Base-by-base conservation (phyloP, 352 stramenopile species). In the Pythium volutum region DNA sequence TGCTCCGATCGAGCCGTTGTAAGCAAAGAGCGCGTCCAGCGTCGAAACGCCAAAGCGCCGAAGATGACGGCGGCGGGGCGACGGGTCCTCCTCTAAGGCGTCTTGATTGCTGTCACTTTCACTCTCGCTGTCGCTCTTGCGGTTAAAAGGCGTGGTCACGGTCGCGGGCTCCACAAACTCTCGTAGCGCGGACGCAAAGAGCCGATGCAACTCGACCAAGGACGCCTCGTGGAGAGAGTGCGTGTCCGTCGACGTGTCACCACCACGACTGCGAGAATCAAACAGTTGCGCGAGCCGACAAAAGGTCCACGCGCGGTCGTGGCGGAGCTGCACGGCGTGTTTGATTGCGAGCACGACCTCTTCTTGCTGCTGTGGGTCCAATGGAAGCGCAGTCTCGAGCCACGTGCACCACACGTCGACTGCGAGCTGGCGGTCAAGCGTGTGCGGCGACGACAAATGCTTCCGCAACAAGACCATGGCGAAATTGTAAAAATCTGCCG, bases 381-480 rank as follows among this genome's bases (percentile, higher is more conserved):
- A 78, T 27, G 33, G 26, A 4, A 87, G 53, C 0, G 43, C 50
- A 2, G 69, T 53, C 15, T 88, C 69, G 20, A 94, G 45, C 74
- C 81, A 89, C 29, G 67, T 69, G 60, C 84, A 91, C 84, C 82
- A 92, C 34, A 91, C 64, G 14, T 85, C 71, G 31, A 94, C 71
- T 25, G 79, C 79, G 42, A 89, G 84, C 22, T 76, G 60, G 56
- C 87, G 76, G 45, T 90, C 70, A 4, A 47, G 22, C 15, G 41
- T 55, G 41, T 81, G 76, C 1, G 73, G 60, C 22, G 75, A 77
- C 11, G 81, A 88, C 15, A 94, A 50, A 6, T 89, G 63, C n/a
- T 94, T 94, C 3, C 81, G 72, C 50, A 92, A 60, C 55, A 92
- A 83, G 29, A 94, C 60, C 82, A 94, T 91, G n/a, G 86, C 29